phyloP scores from a whole-genome alignment of 2,329 filamentous ascomycete species.

The Exophiala bonariae region DNA sequence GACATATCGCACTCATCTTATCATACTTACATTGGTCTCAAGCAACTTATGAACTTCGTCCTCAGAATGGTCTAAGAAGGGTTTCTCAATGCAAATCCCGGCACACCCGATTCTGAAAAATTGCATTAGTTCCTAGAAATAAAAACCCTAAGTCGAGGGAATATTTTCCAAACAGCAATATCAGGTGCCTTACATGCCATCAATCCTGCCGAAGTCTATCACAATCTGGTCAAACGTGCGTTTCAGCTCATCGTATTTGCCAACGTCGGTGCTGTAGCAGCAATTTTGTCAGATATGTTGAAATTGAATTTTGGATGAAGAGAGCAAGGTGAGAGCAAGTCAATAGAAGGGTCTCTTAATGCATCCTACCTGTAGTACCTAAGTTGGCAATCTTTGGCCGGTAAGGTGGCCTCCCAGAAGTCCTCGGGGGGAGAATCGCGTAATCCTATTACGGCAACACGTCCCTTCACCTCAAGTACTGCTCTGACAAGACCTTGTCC shows the following conservation, averaged over 20 bases:
- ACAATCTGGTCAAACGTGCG: constrained; percentile 35
- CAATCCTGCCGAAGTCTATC: constrained; percentile 43
- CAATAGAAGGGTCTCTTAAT: too few species aligned
- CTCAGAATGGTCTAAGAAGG: constrained; percentile 46
- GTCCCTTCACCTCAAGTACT: too few species aligned
- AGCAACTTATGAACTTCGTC: constrained; percentile 43
- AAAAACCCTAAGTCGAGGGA: background rate
- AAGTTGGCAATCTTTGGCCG: too few species aligned
- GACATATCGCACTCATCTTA: background rate
- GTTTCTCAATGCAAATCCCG: constrained; percentile 46
- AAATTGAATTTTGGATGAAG: too few species aligned
- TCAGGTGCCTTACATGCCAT: constrained; percentile 29
- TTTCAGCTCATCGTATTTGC: constrained; percentile 34
- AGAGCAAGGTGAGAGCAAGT: too few species aligned
- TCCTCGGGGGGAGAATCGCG: too few species aligned
- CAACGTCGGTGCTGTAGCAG: constrained; percentile 34
- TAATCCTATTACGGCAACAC: too few species aligned
- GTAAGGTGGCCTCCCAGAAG: too few species aligned
- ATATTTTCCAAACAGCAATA: background rate
- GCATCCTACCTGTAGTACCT: too few species aligned
- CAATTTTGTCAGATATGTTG: too few species aligned
- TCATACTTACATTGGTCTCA: constrained; percentile 41
- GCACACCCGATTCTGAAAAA: constrained; percentile 31
- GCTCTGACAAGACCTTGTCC: too few species aligned
- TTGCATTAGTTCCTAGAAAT: too few species aligned